phyloP scores from a whole-genome alignment of 306 rosid species.

The Rosa chinensis region DNA sequence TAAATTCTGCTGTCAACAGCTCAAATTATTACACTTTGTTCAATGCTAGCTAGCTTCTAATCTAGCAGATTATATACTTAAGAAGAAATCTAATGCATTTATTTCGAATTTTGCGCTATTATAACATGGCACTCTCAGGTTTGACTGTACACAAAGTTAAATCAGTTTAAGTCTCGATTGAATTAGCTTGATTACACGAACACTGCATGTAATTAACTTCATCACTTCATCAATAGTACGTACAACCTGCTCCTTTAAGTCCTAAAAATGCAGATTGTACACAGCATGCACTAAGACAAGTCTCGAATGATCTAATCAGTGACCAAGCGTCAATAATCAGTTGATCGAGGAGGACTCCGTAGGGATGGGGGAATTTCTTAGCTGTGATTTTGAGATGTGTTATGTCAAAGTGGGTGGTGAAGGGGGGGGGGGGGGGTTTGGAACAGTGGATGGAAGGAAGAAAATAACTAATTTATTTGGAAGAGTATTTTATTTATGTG shows the following conservation, averaged over 20 bases:
- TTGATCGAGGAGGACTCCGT: not conserved
- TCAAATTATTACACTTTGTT: not conserved
- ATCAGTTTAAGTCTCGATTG: not conserved
- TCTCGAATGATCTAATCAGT: not conserved
- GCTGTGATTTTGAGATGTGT: conserved; percentile 41
- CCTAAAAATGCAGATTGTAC: not conserved
- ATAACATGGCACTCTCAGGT: conserved; percentile 3
- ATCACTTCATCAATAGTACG: not conserved
- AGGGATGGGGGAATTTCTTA: not conserved
- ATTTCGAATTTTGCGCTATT: not conserved
- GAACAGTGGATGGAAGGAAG: not conserved
- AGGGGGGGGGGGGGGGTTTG: conserved; percentile 32
- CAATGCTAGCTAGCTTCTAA: not conserved
- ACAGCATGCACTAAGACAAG: not conserved
- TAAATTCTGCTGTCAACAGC: conserved; percentile 21
- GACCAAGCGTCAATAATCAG: not conserved
- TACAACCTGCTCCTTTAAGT: not conserved
- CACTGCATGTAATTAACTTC: conserved; percentile 1
- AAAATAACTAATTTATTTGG: conserved; percentile 12
- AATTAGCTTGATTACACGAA: not conserved
- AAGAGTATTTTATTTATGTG: conserved; percentile 5
- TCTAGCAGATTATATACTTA: not conserved
- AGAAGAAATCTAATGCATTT: not conserved
- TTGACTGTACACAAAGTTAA: not conserved
- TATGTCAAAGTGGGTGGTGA: conserved; percentile 82